phyloP scores from a whole-genome alignment of 2,329 filamentous ascomycete genomes.

The Pseudocercospora fuligena region DNA sequence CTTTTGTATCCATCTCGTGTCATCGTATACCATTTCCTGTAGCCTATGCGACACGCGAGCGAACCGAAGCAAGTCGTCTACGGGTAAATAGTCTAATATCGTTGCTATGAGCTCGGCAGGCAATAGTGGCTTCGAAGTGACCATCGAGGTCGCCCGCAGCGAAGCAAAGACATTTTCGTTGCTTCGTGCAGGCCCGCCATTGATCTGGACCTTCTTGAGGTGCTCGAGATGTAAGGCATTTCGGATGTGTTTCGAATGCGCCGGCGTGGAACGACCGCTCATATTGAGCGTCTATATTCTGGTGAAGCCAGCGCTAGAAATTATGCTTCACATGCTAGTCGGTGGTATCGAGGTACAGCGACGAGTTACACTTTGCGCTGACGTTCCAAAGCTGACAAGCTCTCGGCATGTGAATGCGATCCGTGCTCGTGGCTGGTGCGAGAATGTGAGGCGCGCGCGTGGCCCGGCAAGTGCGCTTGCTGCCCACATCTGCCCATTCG shows the following conservation, averaged over 20 bases:
- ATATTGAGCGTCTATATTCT: conserved; percentile 22
- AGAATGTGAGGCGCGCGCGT: not conserved
- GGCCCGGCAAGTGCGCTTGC: not conserved
- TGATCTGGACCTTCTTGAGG: conserved; percentile 37
- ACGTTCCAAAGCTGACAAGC: not conserved
- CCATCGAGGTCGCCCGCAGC: conserved; percentile 78
- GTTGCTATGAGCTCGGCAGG: conserved; percentile 90
- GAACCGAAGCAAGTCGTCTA: conserved; percentile 82
- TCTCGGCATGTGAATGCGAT: conserved; percentile 2
- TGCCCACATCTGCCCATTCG: not conserved
- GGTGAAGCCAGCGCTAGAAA: not conserved
- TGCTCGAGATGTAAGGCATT: conserved; percentile 37
- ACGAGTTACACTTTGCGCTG: not conserved
- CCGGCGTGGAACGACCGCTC: conserved; percentile 31
- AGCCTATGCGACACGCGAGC: conserved; percentile 83
- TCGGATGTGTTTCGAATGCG: conserved; percentile 30
- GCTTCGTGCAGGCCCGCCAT: conserved; percentile 27
- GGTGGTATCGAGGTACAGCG: not conserved
- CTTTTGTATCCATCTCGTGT: conserved; percentile 89
- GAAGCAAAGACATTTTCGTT: conserved; percentile 68
- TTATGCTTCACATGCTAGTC: conserved; percentile 2
- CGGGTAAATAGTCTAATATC: conserved; percentile 86
- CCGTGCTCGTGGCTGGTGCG: conserved; percentile 1
- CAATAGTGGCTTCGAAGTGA: conserved; percentile 75
- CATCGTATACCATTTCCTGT: conserved; percentile 98